Conservation (phyloP, 106 monocot species). For the Platanthera guangdongensis region DNA sequence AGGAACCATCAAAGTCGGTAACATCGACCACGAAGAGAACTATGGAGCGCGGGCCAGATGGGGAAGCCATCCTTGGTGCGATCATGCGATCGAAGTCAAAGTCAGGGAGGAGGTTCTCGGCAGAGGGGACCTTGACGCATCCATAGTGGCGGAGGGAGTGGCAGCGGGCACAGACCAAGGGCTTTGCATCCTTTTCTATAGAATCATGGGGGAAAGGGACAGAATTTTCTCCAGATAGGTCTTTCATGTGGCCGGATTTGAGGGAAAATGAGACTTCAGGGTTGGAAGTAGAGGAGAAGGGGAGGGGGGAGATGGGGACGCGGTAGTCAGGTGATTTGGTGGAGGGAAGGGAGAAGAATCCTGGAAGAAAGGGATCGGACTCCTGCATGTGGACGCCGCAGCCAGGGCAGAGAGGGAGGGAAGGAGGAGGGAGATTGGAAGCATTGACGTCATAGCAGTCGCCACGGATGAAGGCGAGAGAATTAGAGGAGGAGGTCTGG, state of each 20-base stretch:
- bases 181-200: neutral
- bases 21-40: conserved; percentile 70
- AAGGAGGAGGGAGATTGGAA: conserved; percentile 8
- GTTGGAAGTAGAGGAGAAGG: conserved; percentile 20
- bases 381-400: conserved; percentile 94
- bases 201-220: neutral
- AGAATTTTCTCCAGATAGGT: neutral
- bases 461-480: conserved; percentile 23
- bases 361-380: conserved; percentile 55
- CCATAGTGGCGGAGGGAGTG: conserved; percentile 97
- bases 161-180: conserved; percentile 79
- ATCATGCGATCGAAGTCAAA: conserved; percentile 82
- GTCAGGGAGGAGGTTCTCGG: conserved; percentile 77
- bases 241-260: conserved; percentile 46
- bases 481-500: neutral
- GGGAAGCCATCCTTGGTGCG: conserved; percentile 60
- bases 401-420: conserved; percentile 58
- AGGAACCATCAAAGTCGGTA: conserved; percentile 89
- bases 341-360: conserved; percentile 63
- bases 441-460: conserved; percentile 29
- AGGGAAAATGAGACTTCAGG: conserved; percentile 31
- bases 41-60: conserved; percentile 65
- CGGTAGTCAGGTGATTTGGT: conserved; percentile 41
- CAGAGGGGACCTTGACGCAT: conserved; percentile 50
- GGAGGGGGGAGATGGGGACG: conserved; percentile 20